Base-by-base conservation (phyloP, 345 rosid genomes). In the Gossypium bickii region DNA sequence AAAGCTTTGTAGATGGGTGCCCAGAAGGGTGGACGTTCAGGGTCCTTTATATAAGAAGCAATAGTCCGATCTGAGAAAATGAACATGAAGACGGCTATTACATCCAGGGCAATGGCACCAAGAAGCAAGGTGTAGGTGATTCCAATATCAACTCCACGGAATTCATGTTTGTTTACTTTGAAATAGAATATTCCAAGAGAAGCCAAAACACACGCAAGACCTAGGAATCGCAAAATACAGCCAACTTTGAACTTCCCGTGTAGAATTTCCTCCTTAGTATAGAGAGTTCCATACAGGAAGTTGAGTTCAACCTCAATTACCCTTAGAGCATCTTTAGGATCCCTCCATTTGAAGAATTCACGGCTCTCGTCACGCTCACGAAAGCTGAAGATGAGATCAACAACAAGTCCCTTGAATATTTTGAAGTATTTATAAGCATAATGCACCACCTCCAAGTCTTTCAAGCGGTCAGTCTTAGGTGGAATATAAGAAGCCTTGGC, bases 231-330 rank as follows among this genome's bases (percentile, higher is more conserved):
- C 15, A 52, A 78, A 45, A 83, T 1, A 48, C 45, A 49, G n/a
- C 92, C 90, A 1, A 0, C 0, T 0, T 0, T 0, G 86, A 80
- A 1, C 41, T 34, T 34, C 41, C 6, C 6, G n/a, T 83, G 88
- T 12, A 87, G 80, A 55, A 85, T 86, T 0, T 66, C 74, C 3
- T 77, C 80, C 78, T 92, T 89, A 5, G 94, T 89, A 48, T 80
- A 83, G 63, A 89, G 77, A 18, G 82, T 80, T 3, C 85, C 91
- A 25, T 92, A 92, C 2, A 88, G 38, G 78, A 87, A 83, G 47
- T 86, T 84, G 55, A 92, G 92, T 75, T 92, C 97, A 1, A 82
- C 71, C 55, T 87, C 89, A 2, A 92, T 78, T 2, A 92, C 66
- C 65, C 45, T 67, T 17, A 85, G 72, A 72, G 89, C 92, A 0